Evolutionary conservation across 2,329 filamentous ascomycete genomes (phyloP), one percentile per base, ranked within the genome.

Genomic region (Colletotrichum sp.): DNA sequence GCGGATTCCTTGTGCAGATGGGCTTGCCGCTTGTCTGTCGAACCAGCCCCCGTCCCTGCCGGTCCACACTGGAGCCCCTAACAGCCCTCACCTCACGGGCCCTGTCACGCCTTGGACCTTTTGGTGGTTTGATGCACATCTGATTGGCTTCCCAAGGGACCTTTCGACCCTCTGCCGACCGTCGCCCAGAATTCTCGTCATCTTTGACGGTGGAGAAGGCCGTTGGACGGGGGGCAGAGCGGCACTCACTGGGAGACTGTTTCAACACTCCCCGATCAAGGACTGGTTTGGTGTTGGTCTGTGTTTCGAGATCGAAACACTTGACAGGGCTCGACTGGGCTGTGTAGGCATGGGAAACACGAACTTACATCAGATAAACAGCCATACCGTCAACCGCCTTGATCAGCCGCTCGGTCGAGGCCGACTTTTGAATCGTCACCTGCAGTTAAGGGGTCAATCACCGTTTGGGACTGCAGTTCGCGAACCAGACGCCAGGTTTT

Each of bases 271-370:
- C 67, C 36, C 62, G 38, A 72, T 63, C 26, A 62, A 62, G 48
- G n/a, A 72, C 69, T 68, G 63, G 64, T 67, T 68, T 75, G 58
- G 63, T 73, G 56, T 63, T 75, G 69, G 69, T 73, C 73, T 75
- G 69, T 73, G 73, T 75, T 73, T 75, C 69, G 73, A 69, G 56
- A 64, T 75, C 69, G 73, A 75, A 69, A 75, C 69, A 73, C 63
- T 75, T 16, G 63, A 73, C 73, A 73, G 69, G 73, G 63, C 48
- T 58, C 48, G 48, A 73, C 73, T 34, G 73, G 73, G 73, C 73
- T 75, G 73, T 75, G 73, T 69, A 55, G 69, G 38, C 69, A 73
- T 63, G 73, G 69, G 63, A 73, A 75, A 73, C 73, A 64, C 63
- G 64, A 73, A 69, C 52, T 26, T 64, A 75, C 73, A 69, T 73